These are phyloP conservation scores for Umbelopsis vinacea DNA, from an alignment of 192 early-diverging fungal genomes.

Conservation along the genomic window DNA sequence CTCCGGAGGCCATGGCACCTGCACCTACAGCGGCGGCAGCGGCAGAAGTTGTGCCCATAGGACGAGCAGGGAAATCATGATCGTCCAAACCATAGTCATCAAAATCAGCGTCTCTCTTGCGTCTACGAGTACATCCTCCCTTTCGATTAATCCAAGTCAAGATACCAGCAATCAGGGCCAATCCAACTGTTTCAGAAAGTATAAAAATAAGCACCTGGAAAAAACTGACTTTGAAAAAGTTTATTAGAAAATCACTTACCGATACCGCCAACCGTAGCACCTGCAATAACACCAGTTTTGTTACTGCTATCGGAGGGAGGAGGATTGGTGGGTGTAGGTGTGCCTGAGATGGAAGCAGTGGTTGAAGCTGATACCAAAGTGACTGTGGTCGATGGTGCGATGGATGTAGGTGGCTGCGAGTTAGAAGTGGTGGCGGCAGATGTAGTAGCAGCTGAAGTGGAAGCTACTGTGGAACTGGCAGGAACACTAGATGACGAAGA, in stretches of 20 bases:
- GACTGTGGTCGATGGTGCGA: neutral
- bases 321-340: neutral
- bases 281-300: slow-evolving; percentile 30
- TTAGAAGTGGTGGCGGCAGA: neutral
- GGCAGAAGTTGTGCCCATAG: neutral
- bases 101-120: slow-evolving; percentile 30
- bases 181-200: slow-evolving; percentile 24
- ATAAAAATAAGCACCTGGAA: neutral
- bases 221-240: neutral
- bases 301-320: neutral
- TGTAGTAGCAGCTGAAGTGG: slow-evolving; percentile 16
- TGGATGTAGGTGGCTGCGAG: neutral
- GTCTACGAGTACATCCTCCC: slow-evolving; percentile 37
- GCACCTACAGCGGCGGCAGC: slow-evolving; percentile 12
- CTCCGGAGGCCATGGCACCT: neutral
- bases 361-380: neutral
- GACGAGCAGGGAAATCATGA: slow-evolving; percentile 33
- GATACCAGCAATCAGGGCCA: slow-evolving; percentile 41
- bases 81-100: slow-evolving; percentile 43
- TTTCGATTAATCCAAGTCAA: slow-evolving; percentile 36
- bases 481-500: neutral
- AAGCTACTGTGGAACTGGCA: neutral
- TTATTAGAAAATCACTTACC: slow-evolving; percentile 31
- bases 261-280: slow-evolving; percentile 38
- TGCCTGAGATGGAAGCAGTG: neutral